Conservation (phyloP, 2,329 filamentous ascomycete genomes). For the Xylariaceae sp. region DNA sequence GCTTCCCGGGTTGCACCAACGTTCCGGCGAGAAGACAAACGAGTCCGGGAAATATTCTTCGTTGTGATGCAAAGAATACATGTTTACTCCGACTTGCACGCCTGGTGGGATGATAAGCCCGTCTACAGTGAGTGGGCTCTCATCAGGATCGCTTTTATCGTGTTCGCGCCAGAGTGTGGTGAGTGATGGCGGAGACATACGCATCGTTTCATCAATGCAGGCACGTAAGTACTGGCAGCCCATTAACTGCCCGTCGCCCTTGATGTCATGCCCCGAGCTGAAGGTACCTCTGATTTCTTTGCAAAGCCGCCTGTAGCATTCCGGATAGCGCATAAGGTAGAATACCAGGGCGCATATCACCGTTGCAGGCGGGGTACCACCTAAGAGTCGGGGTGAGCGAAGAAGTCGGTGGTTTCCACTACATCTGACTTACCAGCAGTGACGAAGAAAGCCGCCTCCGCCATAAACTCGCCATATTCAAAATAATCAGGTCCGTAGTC, state of each 20-base stretch:
- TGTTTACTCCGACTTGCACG: not conserved
- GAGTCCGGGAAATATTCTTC: not conserved
- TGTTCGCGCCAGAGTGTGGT: not conserved
- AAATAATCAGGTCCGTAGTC: not conserved
- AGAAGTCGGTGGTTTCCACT: not conserved
- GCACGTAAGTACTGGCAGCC: not conserved
- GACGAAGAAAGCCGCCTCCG: not conserved
- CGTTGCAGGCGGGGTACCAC: not conserved
- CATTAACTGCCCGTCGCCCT: not conserved
- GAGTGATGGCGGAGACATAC: not conserved
- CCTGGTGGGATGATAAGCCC: not conserved
- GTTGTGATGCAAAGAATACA: not conserved
- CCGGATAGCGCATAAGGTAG: not conserved
- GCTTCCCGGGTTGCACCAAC: not conserved
- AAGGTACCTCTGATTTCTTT: not conserved
- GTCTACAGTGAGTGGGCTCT: not conserved
- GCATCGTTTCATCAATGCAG: not conserved
- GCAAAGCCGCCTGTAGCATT: not conserved
- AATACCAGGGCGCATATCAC: not conserved
- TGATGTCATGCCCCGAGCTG: not conserved
- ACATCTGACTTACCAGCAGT: not conserved
- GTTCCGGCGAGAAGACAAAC: not conserved
- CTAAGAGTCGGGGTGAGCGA: not conserved
- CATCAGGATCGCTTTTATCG: not conserved
- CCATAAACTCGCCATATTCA: not conserved